Conservation (phyloP, 495 filamentous ascomycete genomes). For the Penicillium dipodomyicola region DNA sequence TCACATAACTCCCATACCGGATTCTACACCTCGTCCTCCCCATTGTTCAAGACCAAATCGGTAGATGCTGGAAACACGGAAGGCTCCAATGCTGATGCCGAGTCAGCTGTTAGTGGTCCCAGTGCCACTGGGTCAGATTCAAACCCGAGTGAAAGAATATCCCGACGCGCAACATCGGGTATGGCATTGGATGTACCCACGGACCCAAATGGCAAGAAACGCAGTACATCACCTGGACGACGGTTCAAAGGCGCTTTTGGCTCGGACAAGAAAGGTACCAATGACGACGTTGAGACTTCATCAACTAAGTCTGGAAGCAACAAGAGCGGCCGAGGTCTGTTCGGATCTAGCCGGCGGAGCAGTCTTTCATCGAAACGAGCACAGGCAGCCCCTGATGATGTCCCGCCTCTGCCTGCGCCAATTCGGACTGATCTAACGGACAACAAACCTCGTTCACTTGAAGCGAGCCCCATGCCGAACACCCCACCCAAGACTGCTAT, state of each 20-base stretch:
- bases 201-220: constrained; percentile 34
- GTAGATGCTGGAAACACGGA: constrained; percentile 34
- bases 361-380: constrained; percentile 43
- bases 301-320: constrained; percentile 38
- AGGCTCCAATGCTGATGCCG: constrained; percentile 25
- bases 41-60: constrained; percentile 63
- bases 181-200: constrained; percentile 35
- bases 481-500: constrained; percentile 47
- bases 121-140: constrained; percentile 29
- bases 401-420: constrained; percentile 34
- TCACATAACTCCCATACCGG: constrained; percentile 74
- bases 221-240: constrained; percentile 43
- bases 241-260: constrained; percentile 48
- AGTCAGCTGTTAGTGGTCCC: constrained; percentile 34
- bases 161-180: constrained; percentile 23
- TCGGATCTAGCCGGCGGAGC: constrained; percentile 37
- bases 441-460: constrained; percentile 24
- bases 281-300: constrained; percentile 43
- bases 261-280: constrained; percentile 42
- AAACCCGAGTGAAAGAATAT: constrained; percentile 19
- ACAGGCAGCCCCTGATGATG: constrained; percentile 29
- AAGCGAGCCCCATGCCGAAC: constrained; percentile 33
- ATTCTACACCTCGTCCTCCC: constrained; percentile 79
- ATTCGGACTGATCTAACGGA: constrained; percentile 41
- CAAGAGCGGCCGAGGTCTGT: constrained; percentile 29